Percentiles rank a stretch among this genome's conserved stretches.
These are phyloP conservation scores for Hysterium pulicare DNA, from an alignment of 2,329 filamentous ascomycete species.

Conservation along the genomic window DNA sequence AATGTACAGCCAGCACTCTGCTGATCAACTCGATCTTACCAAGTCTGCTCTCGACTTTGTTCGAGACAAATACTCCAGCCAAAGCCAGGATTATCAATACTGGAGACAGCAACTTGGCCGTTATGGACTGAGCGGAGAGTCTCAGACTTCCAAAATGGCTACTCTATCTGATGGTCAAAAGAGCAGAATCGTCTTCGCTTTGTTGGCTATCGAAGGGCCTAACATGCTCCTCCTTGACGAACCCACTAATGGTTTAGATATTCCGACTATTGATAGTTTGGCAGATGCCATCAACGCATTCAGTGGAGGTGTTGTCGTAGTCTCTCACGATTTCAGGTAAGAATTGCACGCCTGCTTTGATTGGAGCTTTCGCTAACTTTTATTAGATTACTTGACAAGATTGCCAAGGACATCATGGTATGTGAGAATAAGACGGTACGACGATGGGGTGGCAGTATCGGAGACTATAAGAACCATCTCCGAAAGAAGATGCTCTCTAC, in stretches of 20 bases:
- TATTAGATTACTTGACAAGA: slow-evolving; percentile 89
- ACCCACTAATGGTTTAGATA: slow-evolving; percentile 98
- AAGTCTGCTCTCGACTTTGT: slow-evolving; percentile 98
- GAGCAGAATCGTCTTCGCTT: slow-evolving; percentile 94
- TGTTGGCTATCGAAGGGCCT: slow-evolving; percentile 89
- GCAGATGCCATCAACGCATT: slow-evolving; percentile 97
- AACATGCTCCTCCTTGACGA: slow-evolving; percentile 99
- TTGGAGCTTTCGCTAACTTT: slow-evolving; percentile 30
- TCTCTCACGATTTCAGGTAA: slow-evolving; percentile 98
- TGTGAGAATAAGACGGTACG: slow-evolving; percentile 96
- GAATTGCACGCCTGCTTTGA: slow-evolving; percentile 24
- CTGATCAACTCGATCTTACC: slow-evolving; percentile 95
- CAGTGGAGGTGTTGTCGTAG: slow-evolving; percentile 93
- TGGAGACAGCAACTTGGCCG: slow-evolving; percentile 96
- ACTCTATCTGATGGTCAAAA: slow-evolving; percentile 97
- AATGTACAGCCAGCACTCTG: slow-evolving; percentile 97
- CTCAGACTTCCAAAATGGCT: slow-evolving; percentile 96
- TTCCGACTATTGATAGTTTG: slow-evolving; percentile 95
- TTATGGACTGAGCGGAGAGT: slow-evolving; percentile 88
- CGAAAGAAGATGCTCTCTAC: slow-evolving; percentile 96
- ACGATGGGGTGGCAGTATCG: slow-evolving; percentile 84
- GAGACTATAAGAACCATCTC: slow-evolving; percentile 96
- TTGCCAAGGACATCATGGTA: slow-evolving; percentile 98
- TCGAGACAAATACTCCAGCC: slow-evolving; percentile 84
- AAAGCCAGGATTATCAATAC: slow-evolving; percentile 98